A percentile compares a stretch with the other conserved stretches of the same genome.
Evolutionary conservation across 768 basidiomycete species (phyloP).

Genomic region (Melanogaster broomeanus): DNA sequence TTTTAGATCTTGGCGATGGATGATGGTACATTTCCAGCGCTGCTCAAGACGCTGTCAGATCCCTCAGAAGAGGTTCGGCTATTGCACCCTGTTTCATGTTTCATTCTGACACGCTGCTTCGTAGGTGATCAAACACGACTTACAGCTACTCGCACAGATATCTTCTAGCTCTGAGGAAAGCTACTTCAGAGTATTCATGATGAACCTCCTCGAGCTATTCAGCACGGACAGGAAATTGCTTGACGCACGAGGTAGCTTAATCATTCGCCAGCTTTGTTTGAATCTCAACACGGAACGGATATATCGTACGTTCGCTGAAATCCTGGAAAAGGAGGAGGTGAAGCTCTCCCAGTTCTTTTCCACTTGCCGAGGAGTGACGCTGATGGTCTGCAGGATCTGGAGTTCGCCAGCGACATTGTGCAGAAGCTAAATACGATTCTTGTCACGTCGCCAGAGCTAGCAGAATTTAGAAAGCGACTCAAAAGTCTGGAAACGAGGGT

Average conservation of each 20-base stretch:
- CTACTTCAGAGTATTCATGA: slow-evolving; percentile 96
- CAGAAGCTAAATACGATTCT: slow-evolving; percentile 97
- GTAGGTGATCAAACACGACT: slow-evolving; percentile 93
- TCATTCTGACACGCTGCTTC: slow-evolving; percentile 2
- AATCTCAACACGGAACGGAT: slow-evolving; percentile 95
- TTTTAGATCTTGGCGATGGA: slow-evolving; percentile 90
- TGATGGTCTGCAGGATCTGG: slow-evolving; percentile 69
- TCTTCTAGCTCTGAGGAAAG: slow-evolving; percentile 93
- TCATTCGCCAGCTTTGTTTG: slow-evolving; percentile 92
- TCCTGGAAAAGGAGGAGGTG: slow-evolving; percentile 97
- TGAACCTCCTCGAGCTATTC: slow-evolving; percentile 91
- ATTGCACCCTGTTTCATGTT: not conserved
- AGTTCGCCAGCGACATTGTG: slow-evolving; percentile 97
- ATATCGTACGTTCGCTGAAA: slow-evolving; percentile 94
- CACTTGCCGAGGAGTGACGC: not conserved
- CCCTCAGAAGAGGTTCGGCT: slow-evolving; percentile 84
- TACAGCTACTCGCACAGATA: slow-evolving; percentile 95
- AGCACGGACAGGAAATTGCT: slow-evolving; percentile 90
- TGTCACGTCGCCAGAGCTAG: slow-evolving; percentile 94
- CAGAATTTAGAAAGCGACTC: slow-evolving; percentile 89
- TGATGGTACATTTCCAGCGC: slow-evolving; percentile 93
- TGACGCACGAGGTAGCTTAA: slow-evolving; percentile 91
- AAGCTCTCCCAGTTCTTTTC: slow-evolving; percentile 14
- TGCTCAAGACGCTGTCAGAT: slow-evolving; percentile 95
- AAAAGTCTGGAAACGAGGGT: slow-evolving; percentile 94